Evolutionary conservation across 2,329 filamentous ascomycete species (phyloP), one percentile per base, ranked within the genome.

Genomic region (Alternaria brassicicola): DNA sequence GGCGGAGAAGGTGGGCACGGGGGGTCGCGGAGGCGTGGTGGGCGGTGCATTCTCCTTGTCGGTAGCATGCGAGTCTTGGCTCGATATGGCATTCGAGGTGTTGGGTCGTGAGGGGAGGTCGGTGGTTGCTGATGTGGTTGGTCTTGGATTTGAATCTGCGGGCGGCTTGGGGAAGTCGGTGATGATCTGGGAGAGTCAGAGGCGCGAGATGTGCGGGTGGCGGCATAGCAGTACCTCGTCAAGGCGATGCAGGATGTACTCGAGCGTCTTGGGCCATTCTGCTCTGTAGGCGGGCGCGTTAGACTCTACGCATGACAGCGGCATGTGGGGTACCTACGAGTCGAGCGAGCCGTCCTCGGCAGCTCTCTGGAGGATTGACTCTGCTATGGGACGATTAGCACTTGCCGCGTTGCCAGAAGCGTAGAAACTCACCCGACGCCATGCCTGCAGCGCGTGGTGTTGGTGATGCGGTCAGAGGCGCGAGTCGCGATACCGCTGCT

Each of bases 111-210:
- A 56, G 12, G 63, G 50, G 21, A 62, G 52, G 42, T 64, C 66
- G 28, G 65, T 67, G 62, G 64, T 62, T 59, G 76, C 58, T 80
- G 78, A 64, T 78, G 80, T 57, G 75, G 78, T 66, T 73, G 63
- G 73, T 52, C 79, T 71, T 78, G 80, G 58, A 73, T 78, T 67
- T 73, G 64, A 72, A 53, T 80, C 72, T 66, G 79, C 70, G 59
- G 78, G 76, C 41, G 80, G 90, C 67, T 89, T 88, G 39, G 90
- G 88, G 69, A 96, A 97, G 51, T 89, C 88, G 76, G 86, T 85
- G 38, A 90, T 86, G 66, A 93, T 94, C 91, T 96, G 60, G 30
- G 35, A 12, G 26, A 30, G 30, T 31, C 23, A 56, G 57, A 33
- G 6, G 17, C 7, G 41, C 13, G 35, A 30, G 10, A 0, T 35